These are phyloP conservation scores for Saururus chinensis DNA, from an alignment of 164 flowering plant genomes.

Conservation along the genomic window DNA sequence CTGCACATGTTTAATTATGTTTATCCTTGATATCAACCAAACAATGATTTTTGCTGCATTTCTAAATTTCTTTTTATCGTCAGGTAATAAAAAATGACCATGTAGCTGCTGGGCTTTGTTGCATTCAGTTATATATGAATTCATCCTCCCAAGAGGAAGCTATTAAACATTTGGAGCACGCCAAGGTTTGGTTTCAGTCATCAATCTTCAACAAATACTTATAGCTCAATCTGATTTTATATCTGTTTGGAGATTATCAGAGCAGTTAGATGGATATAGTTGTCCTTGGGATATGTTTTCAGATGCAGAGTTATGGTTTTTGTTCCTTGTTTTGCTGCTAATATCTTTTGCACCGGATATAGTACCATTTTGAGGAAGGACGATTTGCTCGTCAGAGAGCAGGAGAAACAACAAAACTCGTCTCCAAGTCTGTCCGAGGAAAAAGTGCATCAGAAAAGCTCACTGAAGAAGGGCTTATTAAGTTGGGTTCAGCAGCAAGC, in stretches of 20 bases:
- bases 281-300: not conserved
- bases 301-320: not conserved
- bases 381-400: conserved; percentile 65
- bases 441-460: conserved; percentile 90
- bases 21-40: not conserved
- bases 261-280: not conserved
- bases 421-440: conserved; percentile 72
- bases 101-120: conserved; percentile 96
- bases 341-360: conserved; percentile 2
- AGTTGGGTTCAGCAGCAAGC: conserved; percentile 18
- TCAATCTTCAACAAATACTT: no score
- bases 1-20: not conserved
- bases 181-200: conserved; percentile 42
- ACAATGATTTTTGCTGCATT: not conserved
- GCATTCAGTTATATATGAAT: conserved; percentile 91
- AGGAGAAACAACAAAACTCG: conserved; percentile 64
- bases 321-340: not conserved
- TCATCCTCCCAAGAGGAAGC: conserved; percentile 88
- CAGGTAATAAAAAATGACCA: conserved; percentile 92
- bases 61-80: not conserved
- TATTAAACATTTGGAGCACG: conserved; percentile 72
- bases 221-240: not conserved
- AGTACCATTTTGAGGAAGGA: conserved; percentile 97
- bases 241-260: not conserved
- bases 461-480: conserved; percentile 88